Percentiles rank a stretch among this genome's conserved stretches.
Evolutionary conservation across 495 filamentous ascomycete species (phyloP).

Genomic region (Talaromyces nanjingensis): DNA sequence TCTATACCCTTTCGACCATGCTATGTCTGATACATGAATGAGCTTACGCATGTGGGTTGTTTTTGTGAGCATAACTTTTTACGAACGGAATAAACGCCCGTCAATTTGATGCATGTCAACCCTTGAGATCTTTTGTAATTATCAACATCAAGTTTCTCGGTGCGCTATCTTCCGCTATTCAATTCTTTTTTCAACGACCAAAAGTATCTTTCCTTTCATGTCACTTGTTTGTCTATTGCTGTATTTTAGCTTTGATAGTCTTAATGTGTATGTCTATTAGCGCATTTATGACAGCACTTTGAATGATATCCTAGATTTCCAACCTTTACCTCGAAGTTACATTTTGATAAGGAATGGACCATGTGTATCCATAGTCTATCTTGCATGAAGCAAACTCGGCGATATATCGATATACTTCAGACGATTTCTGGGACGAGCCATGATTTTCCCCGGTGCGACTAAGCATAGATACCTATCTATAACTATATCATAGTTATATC

Average conservation of each 20-base stretch:
- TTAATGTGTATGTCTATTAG: background rate
- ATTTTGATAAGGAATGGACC: no score
- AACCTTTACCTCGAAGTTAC: background rate
- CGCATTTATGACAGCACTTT: background rate
- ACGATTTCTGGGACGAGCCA: no score
- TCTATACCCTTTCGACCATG: background rate
- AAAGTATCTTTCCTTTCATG: background rate
- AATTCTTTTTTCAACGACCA: background rate
- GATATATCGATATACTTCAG: no score
- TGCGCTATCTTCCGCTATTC: background rate
- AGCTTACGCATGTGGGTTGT: background rate
- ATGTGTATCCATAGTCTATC: slow-evolving; percentile 9
- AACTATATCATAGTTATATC: no score
- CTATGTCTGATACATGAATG: background rate
- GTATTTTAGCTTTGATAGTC: background rate
- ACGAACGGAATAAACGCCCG: background rate
- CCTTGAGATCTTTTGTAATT: background rate
- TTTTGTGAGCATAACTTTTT: background rate
- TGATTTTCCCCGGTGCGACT: background rate
- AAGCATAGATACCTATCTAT: no score
- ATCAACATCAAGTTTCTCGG: background rate
- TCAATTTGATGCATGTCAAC: background rate
- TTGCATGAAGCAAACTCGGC: no score
- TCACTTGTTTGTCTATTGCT: background rate
- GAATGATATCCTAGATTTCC: background rate